A percentile compares a stretch with the other conserved stretches of the same genome.
phyloP scores from a whole-genome alignment of 2,329 filamentous ascomycete species.

The Akanthomyces dipterigenus region DNA sequence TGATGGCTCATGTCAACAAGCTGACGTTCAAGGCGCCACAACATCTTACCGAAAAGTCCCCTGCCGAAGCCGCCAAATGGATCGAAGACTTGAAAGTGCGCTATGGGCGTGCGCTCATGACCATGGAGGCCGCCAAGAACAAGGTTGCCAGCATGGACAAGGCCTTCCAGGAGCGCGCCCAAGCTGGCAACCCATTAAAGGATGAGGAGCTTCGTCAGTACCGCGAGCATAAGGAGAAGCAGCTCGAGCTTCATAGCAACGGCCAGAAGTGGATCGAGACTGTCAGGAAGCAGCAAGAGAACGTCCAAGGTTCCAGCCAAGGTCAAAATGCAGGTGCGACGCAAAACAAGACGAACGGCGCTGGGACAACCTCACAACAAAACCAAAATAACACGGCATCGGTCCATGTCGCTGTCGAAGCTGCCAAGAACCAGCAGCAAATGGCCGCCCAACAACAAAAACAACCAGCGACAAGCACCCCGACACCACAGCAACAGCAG shows the following conservation, averaged over 20 bases:
- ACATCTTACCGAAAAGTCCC: constrained; percentile 34
- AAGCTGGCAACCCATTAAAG: constrained; percentile 36
- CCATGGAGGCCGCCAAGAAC: constrained; percentile 41
- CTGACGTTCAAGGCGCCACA: constrained; percentile 41
- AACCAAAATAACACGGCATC: constrained; percentile 29
- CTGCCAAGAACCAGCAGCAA: constrained; percentile 37
- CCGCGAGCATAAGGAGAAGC: constrained; percentile 36
- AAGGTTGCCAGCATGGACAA: constrained; percentile 37
- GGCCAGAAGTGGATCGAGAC: constrained; percentile 41
- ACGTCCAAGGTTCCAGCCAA: constrained; percentile 22
- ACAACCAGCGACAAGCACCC: constrained; percentile 24
- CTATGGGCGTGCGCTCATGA: constrained; percentile 41
- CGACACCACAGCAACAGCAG: constrained; percentile 23
- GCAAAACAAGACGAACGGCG: constrained; percentile 18
- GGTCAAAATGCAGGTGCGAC: neutral
- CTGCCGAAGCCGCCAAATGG: constrained; percentile 42
- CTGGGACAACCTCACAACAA: constrained; percentile 14
- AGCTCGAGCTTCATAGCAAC: constrained; percentile 39
- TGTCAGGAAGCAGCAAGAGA: constrained; percentile 42
- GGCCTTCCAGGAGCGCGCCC: constrained; percentile 33
- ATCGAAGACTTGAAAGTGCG: constrained; percentile 39
- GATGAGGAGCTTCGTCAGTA: constrained; percentile 41
- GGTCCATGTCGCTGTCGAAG: constrained; percentile 39
- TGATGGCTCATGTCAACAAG: constrained; percentile 40
- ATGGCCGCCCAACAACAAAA: constrained; percentile 22